Percentiles rank a stretch among this genome's conserved stretches.
These are phyloP conservation scores for Monosporascus ibericus DNA, from an alignment of 2,329 filamentous ascomycete species.

Conservation along the genomic window DNA sequence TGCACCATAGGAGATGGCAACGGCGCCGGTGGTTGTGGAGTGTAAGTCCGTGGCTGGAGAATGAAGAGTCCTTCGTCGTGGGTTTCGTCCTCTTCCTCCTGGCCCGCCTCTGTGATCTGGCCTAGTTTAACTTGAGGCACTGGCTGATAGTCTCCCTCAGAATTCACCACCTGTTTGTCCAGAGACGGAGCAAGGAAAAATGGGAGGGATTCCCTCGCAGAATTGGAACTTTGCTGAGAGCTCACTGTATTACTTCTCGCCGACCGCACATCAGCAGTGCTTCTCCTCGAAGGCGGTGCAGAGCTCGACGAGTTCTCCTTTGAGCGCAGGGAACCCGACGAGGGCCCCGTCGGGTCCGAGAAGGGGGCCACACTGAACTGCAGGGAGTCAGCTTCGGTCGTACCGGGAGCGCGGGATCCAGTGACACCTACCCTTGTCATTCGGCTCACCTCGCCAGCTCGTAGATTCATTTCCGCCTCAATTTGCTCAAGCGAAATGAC, in stretches of 20 bases:
- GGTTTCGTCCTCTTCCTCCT: constrained; percentile 14
- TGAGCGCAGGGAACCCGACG: constrained; percentile 10
- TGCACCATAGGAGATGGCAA: constrained; percentile 40
- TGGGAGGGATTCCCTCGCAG: constrained; percentile 21
- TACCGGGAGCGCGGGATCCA: constrained; percentile 2
- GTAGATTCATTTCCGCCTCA: constrained; percentile 78
- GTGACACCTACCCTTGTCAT: constrained; percentile 59
- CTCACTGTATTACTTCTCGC: constrained; percentile 15
- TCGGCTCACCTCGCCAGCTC: constrained; percentile 77
- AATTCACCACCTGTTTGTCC: constrained; percentile 6
- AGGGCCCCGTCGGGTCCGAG: constrained; percentile 12
- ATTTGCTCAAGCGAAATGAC: constrained; percentile 70
- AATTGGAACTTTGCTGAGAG: constrained; percentile 17
- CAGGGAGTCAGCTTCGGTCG: constrained; percentile 6
- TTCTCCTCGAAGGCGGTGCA: constrained; percentile 13
- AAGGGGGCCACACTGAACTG: constrained; percentile 25
- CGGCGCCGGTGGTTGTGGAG: constrained; percentile 43
- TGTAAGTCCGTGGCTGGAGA: constrained; percentile 53
- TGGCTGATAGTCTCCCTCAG: constrained; percentile 9
- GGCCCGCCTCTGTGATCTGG: constrained; percentile 14
- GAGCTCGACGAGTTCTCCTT: constrained; percentile 14
- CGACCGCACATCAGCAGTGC: constrained; percentile 14
- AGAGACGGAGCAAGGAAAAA: constrained; percentile 22
- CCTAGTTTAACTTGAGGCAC: constrained; percentile 9
- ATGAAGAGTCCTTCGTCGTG: constrained; percentile 42